Conservation (phyloP, 768 basidiomycete genomes). For the Tricholoma terreum region DNA sequence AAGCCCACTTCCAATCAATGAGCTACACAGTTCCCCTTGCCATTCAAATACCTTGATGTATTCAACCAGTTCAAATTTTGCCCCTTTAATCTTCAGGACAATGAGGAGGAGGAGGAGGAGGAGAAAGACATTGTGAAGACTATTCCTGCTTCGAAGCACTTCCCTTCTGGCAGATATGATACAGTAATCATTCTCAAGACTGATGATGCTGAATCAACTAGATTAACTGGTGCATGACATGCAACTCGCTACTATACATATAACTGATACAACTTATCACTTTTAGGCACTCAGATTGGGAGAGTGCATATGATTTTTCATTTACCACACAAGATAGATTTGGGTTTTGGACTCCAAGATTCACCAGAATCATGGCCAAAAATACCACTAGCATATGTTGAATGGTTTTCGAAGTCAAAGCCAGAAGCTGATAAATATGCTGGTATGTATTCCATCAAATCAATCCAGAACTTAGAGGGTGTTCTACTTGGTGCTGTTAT, state of each 20-base stretch:
- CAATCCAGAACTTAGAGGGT: background rate
- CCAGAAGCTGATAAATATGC: background rate
- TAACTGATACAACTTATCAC: background rate
- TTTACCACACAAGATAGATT: slow-evolving; percentile 8
- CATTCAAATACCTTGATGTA: slow-evolving; percentile 1
- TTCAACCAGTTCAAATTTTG: background rate
- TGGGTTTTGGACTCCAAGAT: background rate
- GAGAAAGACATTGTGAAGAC: background rate
- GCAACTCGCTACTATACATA: background rate
- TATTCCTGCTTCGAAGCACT: background rate
- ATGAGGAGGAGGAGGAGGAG: no score
- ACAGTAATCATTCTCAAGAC: background rate
- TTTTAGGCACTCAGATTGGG: slow-evolving; percentile 17
- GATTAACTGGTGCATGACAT: slow-evolving; percentile 16
- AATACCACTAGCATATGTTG: slow-evolving; percentile 10
- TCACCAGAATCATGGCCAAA: slow-evolving; percentile 11
- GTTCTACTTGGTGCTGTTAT: slow-evolving; percentile 19
- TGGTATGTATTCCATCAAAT: slow-evolving; percentile 6
- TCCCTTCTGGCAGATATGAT: background rate
- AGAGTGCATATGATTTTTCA: slow-evolving; percentile 21
- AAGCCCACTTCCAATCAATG: background rate
- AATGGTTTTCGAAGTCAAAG: slow-evolving; percentile 1
- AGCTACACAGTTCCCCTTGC: slow-evolving; percentile 6
- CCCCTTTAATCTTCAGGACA: background rate
- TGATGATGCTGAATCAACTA: slow-evolving; percentile 4